Evolutionary conservation across 1,284 basidiomycete genomes (phyloP).

Genomic region (Lentinula novae-zelandiae): DNA sequence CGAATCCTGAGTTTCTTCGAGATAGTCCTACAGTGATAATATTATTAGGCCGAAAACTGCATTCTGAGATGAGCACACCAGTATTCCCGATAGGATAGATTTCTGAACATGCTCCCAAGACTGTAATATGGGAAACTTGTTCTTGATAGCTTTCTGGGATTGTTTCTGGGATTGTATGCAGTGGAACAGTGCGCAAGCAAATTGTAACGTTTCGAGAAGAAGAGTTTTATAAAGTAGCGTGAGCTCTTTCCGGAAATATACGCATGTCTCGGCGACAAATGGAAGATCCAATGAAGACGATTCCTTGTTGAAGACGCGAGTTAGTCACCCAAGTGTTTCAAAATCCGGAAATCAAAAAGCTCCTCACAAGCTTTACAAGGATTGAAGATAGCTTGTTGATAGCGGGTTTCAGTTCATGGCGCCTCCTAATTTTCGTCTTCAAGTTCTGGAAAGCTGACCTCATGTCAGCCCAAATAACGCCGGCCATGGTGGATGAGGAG

Average conservation of each 20-base stretch:
- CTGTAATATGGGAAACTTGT: constrained; percentile 16
- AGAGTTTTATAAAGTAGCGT: constrained; percentile 33
- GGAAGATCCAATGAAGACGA: constrained; percentile 27
- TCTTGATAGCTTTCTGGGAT: constrained; percentile 22
- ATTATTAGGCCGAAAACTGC: not conserved
- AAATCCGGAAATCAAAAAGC: not conserved
- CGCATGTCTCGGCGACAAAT: constrained; percentile 25
- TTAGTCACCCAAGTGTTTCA: not conserved
- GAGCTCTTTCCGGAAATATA: constrained; percentile 30
- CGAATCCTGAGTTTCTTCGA: not conserved
- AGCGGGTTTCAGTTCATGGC: constrained; percentile 17
- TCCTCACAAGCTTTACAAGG: constrained; percentile 30
- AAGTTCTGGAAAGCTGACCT: constrained; percentile 21
- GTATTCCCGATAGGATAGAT: constrained; percentile 39
- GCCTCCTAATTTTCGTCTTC: constrained; percentile 19
- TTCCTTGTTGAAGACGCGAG: constrained; percentile 23
- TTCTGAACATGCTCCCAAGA: constrained; percentile 35
- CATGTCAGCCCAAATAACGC: constrained; percentile 18
- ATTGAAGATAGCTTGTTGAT: constrained; percentile 26
- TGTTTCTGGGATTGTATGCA: constrained; percentile 29
- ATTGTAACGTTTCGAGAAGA: constrained; percentile 27
- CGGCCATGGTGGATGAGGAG: not conserved
- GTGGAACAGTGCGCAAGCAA: constrained; percentile 29
- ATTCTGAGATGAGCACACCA: constrained; percentile 17
- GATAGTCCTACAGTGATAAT: constrained; percentile 9